Evolutionary conservation across 352 stramenopile species (phyloP).

Genomic region (Peronospora destructor): DNA sequence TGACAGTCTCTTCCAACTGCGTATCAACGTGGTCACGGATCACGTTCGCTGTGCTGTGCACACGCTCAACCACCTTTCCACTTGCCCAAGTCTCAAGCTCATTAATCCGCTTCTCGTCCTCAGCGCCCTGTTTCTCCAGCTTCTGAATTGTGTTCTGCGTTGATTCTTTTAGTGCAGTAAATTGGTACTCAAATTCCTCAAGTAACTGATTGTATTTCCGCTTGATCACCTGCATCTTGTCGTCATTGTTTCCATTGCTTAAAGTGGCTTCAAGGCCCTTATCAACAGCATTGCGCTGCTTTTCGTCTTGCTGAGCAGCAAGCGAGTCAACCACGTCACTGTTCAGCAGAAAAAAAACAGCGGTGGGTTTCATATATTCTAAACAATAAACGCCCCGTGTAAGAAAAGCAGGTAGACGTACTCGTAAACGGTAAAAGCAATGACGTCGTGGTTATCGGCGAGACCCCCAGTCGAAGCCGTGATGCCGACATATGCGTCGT

Average conservation of each 20-base stretch:
- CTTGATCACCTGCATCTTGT: slow-evolving; percentile 63
- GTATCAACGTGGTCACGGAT: slow-evolving; percentile 65
- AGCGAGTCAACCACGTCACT: slow-evolving; percentile 63
- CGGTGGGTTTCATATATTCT: slow-evolving; percentile 8
- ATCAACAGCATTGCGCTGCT: slow-evolving; percentile 50
- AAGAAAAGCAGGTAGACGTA: slow-evolving; percentile 26
- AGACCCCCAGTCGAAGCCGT: slow-evolving; percentile 77
- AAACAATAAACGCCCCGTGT: neutral
- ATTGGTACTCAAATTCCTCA: slow-evolving; percentile 82
- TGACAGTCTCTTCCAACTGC: slow-evolving; percentile 59
- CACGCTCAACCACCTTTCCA: slow-evolving; percentile 47
- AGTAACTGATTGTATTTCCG: slow-evolving; percentile 74
- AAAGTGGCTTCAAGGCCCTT: slow-evolving; percentile 44
- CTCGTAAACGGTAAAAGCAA: slow-evolving; percentile 70
- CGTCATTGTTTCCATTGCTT: slow-evolving; percentile 46
- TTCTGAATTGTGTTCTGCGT: slow-evolving; percentile 81
- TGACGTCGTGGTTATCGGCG: slow-evolving; percentile 80
- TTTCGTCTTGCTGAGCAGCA: slow-evolving; percentile 41
- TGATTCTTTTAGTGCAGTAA: slow-evolving; percentile 75
- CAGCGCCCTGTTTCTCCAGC: slow-evolving; percentile 56
- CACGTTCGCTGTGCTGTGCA: slow-evolving; percentile 46
- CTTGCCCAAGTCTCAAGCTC: slow-evolving; percentile 69
- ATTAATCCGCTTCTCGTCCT: slow-evolving; percentile 61
- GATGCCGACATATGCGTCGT: slow-evolving; percentile 62
- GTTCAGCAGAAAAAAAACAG: slow-evolving; percentile 10